phyloP scores from a whole-genome alignment of 2,329 filamentous ascomycete species.

The Waltergamsia citrina region DNA sequence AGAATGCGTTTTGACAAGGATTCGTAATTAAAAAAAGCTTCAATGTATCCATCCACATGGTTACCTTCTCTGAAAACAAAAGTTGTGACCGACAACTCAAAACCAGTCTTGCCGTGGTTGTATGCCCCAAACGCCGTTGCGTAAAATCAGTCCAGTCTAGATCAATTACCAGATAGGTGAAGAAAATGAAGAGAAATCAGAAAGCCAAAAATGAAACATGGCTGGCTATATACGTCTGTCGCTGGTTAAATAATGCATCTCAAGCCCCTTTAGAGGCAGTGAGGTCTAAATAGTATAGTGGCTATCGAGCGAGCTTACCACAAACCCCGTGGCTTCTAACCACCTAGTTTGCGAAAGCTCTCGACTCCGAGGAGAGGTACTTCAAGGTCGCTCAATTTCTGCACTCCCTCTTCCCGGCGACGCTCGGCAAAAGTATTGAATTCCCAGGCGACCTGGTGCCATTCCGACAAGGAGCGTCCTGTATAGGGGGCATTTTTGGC shows the following conservation, averaged over 20 bases:
- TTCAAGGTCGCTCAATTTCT: constrained; percentile 57
- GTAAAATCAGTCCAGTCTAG: background rate
- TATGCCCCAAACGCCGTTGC: too few relatives aligned
- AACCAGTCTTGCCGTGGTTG: too few relatives aligned
- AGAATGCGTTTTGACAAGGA: too few relatives aligned
- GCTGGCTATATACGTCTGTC: background rate
- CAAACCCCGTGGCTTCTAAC: constrained; percentile 10
- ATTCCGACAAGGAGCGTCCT: constrained; percentile 69
- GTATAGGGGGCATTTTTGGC: constrained; percentile 47
- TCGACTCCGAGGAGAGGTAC: constrained; percentile 31
- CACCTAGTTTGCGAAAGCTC: constrained; percentile 26
- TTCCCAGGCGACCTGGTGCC: constrained; percentile 65
- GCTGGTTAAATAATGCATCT: background rate
- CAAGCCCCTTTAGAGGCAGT: too few relatives aligned
- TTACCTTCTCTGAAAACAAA: too few relatives aligned
- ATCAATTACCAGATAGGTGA: background rate
- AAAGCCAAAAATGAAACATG: background rate
- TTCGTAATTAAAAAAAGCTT: too few relatives aligned
- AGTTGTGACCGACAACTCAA: too few relatives aligned
- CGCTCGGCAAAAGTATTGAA: constrained; percentile 76
- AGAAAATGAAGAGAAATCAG: background rate
- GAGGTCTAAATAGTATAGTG: too few relatives aligned
- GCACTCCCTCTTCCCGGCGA: constrained; percentile 63
- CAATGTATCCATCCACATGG: too few relatives aligned
- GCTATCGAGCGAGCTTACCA: too few relatives aligned